Evolutionary conservation across 495 filamentous ascomycete genomes (phyloP).

Genomic region (Hypoxylon crocopeplum): DNA sequence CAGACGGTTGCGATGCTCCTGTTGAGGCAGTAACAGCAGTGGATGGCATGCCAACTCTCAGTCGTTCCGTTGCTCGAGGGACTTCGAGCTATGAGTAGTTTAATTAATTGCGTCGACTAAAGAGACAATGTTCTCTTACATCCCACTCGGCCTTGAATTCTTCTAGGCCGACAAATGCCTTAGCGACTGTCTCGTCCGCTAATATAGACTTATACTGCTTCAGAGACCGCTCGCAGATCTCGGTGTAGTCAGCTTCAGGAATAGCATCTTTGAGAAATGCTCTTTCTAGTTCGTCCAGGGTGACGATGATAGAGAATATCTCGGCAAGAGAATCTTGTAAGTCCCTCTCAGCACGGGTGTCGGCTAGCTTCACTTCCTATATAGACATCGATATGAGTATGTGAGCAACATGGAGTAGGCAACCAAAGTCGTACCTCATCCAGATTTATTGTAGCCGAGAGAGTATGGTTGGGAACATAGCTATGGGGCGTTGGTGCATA

Average conservation of each 20-base stretch:
- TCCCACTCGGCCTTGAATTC: constrained; percentile 94
- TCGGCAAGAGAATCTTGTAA: constrained; percentile 96
- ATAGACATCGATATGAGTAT: constrained; percentile 46
- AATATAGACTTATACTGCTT: constrained; percentile 97
- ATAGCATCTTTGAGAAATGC: constrained; percentile 97
- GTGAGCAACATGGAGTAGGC: neutral
- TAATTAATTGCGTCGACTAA: constrained; percentile 16
- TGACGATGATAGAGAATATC: constrained; percentile 96
- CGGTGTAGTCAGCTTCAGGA: constrained; percentile 88
- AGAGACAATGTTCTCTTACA: constrained; percentile 57
- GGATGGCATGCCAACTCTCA: constrained; percentile 83
- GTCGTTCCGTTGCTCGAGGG: constrained; percentile 88
- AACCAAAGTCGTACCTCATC: constrained; percentile 70
- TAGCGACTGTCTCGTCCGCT: constrained; percentile 81
- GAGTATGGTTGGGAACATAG: constrained; percentile 79
- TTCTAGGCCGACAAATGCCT: constrained; percentile 85
- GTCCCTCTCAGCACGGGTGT: constrained; percentile 85
- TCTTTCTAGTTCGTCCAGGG: constrained; percentile 93
- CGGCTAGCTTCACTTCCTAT: constrained; percentile 90
- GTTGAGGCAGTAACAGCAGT: constrained; percentile 65
- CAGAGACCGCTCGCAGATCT: constrained; percentile 88
- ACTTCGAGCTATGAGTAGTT: constrained; percentile 76
- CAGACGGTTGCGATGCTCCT: constrained; percentile 50
- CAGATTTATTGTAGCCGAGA: constrained; percentile 88
- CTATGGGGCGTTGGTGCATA: constrained; percentile 93